phyloP scores from a whole-genome alignment of 2,329 filamentous ascomycete genomes.

The Periconia macrospinosa region DNA sequence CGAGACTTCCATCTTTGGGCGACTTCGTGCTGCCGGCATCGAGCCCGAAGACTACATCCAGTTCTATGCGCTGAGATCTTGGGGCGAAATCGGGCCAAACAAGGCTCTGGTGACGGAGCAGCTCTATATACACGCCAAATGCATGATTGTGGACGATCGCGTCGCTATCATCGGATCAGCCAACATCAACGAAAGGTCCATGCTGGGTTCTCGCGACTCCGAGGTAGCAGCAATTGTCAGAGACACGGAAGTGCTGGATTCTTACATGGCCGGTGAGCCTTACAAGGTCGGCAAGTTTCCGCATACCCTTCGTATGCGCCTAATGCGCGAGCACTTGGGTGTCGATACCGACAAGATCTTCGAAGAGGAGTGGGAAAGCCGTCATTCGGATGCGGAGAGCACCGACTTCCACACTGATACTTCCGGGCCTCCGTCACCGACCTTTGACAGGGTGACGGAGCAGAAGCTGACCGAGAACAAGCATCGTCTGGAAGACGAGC shows the following conservation, averaged over 20 bases:
- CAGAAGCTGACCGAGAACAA: conserved; percentile 44
- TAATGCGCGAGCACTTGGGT: conserved; percentile 97
- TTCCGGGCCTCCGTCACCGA: conserved; percentile 35
- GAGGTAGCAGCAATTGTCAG: conserved; percentile 88
- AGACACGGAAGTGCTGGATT: conserved; percentile 90
- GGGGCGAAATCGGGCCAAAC: conserved; percentile 85
- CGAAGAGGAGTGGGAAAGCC: conserved; percentile 39
- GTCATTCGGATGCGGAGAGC: conserved; percentile 63
- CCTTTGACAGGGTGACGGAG: conserved; percentile 38
- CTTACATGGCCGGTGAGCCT: conserved; percentile 85
- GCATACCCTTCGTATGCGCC: conserved; percentile 84
- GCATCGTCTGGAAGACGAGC: conserved; percentile 56
- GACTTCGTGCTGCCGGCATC: conserved; percentile 76
- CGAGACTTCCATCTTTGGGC: conserved; percentile 87
- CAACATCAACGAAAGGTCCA: conserved; percentile 97
- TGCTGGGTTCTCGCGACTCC: conserved; percentile 89
- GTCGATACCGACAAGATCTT: conserved; percentile 85
- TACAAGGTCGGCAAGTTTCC: conserved; percentile 92
- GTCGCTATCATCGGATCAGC: conserved; percentile 93
- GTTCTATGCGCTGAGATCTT: conserved; percentile 89
- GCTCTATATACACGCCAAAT: conserved; percentile 96
- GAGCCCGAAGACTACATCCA: conserved; percentile 94
- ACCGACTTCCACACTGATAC: conserved; percentile 56
- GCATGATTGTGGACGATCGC: conserved; percentile 92
- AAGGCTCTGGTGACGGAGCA: conserved; percentile 90